Conservation (phyloP, 2,329 filamentous ascomycete species). For the Ceratocystis variospora region DNA sequence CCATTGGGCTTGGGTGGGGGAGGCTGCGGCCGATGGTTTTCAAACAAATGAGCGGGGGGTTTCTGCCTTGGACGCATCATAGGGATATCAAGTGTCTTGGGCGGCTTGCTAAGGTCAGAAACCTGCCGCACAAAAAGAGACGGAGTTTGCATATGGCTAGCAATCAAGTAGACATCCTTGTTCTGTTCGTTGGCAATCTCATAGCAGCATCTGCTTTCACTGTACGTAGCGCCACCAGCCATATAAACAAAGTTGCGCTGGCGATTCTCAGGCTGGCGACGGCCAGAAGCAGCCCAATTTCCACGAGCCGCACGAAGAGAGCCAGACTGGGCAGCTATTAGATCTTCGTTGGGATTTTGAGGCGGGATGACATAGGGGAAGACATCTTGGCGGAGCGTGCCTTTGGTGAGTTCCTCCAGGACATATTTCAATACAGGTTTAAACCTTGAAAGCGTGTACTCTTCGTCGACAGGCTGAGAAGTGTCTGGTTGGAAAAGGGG, state of each 20-base stretch:
- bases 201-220: conserved; percentile 79
- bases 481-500: conserved; percentile 51
- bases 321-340: conserved; percentile 44
- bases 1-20: conserved; percentile 10
- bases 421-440: conserved; percentile 70
- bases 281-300: conserved; percentile 80
- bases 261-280: conserved; percentile 59
- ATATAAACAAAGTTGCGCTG: conserved; percentile 90
- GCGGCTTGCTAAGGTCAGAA: conserved; percentile 62
- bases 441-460: conserved; percentile 76
- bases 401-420: conserved; percentile 59
- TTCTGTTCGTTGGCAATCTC: conserved; percentile 59
- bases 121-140: conserved; percentile 71
- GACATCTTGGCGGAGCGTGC: conserved; percentile 48
- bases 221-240: conserved; percentile 89
- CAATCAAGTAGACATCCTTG: conserved; percentile 75
- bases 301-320: conserved; percentile 86
- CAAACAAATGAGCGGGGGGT: conserved; percentile 75
- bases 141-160: conserved; percentile 86
- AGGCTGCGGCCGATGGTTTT: conserved; percentile 33
- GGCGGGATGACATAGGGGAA: conserved; percentile 67
- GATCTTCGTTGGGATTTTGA: conserved; percentile 46
- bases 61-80: conserved; percentile 65
- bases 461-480: conserved; percentile 45
- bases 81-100: conserved; percentile 64